Base-by-base conservation (phyloP, 2,329 filamentous ascomycete species). In the Aspergillus neoniger region DNA sequence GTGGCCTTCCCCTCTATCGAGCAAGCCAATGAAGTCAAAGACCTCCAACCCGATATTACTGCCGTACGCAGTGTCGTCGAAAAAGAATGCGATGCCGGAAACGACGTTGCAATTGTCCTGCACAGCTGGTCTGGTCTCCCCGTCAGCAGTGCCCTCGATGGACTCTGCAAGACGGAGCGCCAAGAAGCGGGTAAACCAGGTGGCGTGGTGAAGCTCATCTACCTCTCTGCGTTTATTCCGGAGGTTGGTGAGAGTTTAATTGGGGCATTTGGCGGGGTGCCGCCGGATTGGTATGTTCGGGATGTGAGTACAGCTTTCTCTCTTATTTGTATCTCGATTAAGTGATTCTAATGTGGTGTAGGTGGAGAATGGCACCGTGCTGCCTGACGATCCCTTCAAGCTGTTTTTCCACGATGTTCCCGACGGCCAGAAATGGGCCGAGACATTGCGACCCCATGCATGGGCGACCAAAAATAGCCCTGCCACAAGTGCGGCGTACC, bases 121-220 rank as follows among this genome's bases (percentile, higher is more conserved):
- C 75, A 77, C 65, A 76, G 75, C 60, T 77, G 76, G 71, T 69
- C 74, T 4, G 73, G 74, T 2, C 57, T 77, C 9, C 74, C 74
- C 0, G 75, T 75, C 15, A 76, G 68, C 63, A 74, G 74, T 59
- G 70, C 71, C 2, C 60, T 76, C 1, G 64, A 71, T 10, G 74
- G 72, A 1, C 69, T 78, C 23, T 70, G 69, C 30, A 72, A 71
- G 44, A 39, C 61, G 3, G 68, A 72, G 15, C 66, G 73, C 8
- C 60, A 72, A 54, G 50, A 64, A 19, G 59, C 60, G 15, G 70
- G 71, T 3, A 66, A 72, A 48, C 51, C 58, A 1, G 75, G 75
- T 2, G 76, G 76, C 3, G 74, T 78, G 8, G 62, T 71, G 1
- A 69, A 68, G 28, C 59, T 78, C 36, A 63, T 72, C 6, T 77